Evolutionary conservation across 768 basidiomycete genomes (phyloP), one percentile per base, ranked within the genome.

Genomic region (Psilocybe subaeruginosa): DNA sequence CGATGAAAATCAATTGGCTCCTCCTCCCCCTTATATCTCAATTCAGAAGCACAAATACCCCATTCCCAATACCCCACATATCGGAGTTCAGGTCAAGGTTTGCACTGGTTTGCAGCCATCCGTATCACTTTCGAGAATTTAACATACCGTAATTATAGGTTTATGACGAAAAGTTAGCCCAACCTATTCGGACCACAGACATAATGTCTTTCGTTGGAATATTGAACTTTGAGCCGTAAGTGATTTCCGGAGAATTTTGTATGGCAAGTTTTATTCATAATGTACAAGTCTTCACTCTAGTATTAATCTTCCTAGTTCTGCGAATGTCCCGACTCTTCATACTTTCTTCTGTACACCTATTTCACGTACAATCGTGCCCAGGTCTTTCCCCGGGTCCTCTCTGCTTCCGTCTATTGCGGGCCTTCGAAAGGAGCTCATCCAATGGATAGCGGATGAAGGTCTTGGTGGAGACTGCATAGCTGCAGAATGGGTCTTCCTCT

Each of bases 61-160:
- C 8, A 60, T 85, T 8, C 78, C 84, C 7, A 73, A 73, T 17
- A 69, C 70, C 16, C 63, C 80, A 8, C 90, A 92, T 68, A 68
- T 91, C n/a, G 92, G 90, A 12, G 81, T 85, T 4, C 88, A 90
- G 73, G 76, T 90, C 66, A 93, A 92, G 81, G 90, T 90, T 52
- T 46, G 57, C 47, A 19, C 33, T 59, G 23, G 6, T 9, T 17
- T 51, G 8, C 23, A 56, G 37, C 66, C 53, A 23, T 56, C 29
- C n/a, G 39, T 30, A 43, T 23, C 23, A 23, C 23, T 23, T 41
- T 47, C 16, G 55, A 5, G 11, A 19, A 50, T 47, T 39, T 56
- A 14, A 37, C 29, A 37, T 53, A 41, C 37, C 19, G 16, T 33
- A 27, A 17, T 17, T 17, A 12, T 23, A 93, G 89, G 74, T 92